Base-by-base conservation (phyloP, 805 yeast species). In the Lipomyces anomalus region DNA sequence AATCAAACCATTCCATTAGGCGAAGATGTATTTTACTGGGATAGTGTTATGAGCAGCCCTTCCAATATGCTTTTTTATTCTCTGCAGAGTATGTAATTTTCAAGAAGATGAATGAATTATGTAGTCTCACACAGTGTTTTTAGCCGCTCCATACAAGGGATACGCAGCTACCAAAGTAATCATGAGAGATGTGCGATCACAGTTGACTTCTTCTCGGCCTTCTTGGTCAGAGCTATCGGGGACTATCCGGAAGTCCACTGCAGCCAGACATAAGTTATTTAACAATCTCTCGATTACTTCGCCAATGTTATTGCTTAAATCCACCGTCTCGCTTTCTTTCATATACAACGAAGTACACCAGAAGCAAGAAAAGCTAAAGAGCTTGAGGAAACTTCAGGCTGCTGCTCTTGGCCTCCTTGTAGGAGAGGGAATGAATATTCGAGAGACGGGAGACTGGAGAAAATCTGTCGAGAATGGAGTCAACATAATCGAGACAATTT, bases 11-110 rank as follows among this genome's bases (percentile, higher is more conserved):
- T 73, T 3, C 72, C 75, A 6, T 52, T 75, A 11, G 48, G 62
- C 20, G 69, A 68, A 34, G 74, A 72, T 50, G 52, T 75, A n/a
- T 61, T 61, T 26, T 78, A 76, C 56, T 77, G 73, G 68, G 74
- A 75, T 22, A 41, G 60, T 1, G 57, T 69, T 0, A 53, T 66
- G 2, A 54, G 65, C 9, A 67, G 72, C 3, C 58, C 58, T 2
- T 51, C 58, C 17, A 63, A 67, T 23, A 47, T 64, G 16, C 40
- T 59, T 2, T 17, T 72, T 1, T 73, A 73, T 47, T 53, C 71
- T 1, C 18, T 73, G 6, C 80, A 73, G 56, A 65, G 49, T 45
- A 36, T 22, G 48, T 22, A 11, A 7, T 20, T 17, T 18, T 63
- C 0, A 49, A 65, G 5, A 74, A 7, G 23, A 6, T 3, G 9